A percentile compares a stretch with the other conserved stretches of the same genome.
phyloP scores from a whole-genome alignment of 2,329 filamentous ascomycete genomes.

The Magnaporthiopsis rhizophila region DNA sequence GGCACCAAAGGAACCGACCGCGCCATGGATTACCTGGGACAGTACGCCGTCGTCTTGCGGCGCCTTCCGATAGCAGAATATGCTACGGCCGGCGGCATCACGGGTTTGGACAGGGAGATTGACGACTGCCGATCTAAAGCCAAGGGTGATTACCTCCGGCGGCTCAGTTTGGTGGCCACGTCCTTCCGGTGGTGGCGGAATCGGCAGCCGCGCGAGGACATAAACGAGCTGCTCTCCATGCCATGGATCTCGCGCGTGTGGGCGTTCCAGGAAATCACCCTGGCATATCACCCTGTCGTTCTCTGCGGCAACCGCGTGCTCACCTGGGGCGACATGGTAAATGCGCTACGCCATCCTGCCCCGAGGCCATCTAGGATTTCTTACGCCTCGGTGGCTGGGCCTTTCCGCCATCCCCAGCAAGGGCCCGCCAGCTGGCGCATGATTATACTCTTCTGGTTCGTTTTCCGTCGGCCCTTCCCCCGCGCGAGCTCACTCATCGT shows the following conservation, averaged over 20 bases:
- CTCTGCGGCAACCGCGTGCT: neutral
- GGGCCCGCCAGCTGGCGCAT: neutral
- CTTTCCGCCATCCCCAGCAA: neutral
- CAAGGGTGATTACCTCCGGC: neutral
- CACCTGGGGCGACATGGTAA: neutral
- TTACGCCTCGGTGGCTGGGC: too few relatives aligned
- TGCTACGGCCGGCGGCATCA: neutral
- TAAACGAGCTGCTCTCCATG: neutral
- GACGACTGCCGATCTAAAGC: neutral
- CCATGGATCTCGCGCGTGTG: neutral
- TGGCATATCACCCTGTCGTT: neutral
- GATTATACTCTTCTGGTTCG: neutral
- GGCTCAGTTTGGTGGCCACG: neutral
- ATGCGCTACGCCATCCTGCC: neutral
- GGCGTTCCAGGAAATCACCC: neutral
- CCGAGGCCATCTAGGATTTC: neutral
- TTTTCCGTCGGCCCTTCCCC: neutral
- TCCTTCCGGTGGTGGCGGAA: neutral
- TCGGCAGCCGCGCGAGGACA: neutral
- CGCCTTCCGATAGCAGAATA: neutral
- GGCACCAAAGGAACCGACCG: neutral
- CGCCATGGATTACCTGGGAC: neutral
- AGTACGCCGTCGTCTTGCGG: neutral
- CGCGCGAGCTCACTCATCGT: neutral
- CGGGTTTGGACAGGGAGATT: neutral